Base-by-base conservation (phyloP, 2,329 filamentous ascomycete species). In the Cordyceps cateniannulata region DNA sequence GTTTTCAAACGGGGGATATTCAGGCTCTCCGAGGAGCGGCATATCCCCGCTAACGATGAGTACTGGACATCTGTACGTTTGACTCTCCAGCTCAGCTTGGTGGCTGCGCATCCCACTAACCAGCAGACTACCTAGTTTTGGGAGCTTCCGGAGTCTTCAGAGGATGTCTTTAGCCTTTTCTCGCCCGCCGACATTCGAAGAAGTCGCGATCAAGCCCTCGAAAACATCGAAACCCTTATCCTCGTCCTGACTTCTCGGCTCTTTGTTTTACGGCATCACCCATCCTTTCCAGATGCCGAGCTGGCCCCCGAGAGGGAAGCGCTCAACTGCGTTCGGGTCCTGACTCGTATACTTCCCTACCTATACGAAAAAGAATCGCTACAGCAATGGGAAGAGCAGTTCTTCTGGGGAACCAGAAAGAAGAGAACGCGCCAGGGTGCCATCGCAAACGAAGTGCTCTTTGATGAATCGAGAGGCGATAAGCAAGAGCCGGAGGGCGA, bases 1-100 rank as follows among this genome's bases (percentile, higher is more conserved):
- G 91, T 93, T 72, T 98, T 99, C 84, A 98, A 97, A 78, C 91
- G 96, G 77, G 93, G 93, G 77, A 96, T 98, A 79, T 97, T 98
- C 80, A 87, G 90, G 72, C 85, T 99, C 62, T 95, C 92, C n/a
- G 92, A 96, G 74, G 89, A 96, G 73, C 86, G 87, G 66, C 83
- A 90, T 72, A 97, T 98, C 71, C 83, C 91, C 63, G 86, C 91
- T 61, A 89, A 95, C 75, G 91, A 97, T 77, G 81, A 86, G 20
- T 97, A 96, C 78, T 99, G 95, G 95, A 87, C 89, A 65, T 90
- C 91, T 73, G 92, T 96, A 77, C 71, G 89, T 80, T n/a, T 55
- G 49, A 60, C 57, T 59, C 62, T 12, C 4, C 38, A 5, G 56
- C 59, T 56, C 29, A 40, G 24, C 40, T 50, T 20, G 24, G n/a